Base-by-base conservation (phyloP, 768 basidiomycete species). In the Termitomyces sp. region DNA sequence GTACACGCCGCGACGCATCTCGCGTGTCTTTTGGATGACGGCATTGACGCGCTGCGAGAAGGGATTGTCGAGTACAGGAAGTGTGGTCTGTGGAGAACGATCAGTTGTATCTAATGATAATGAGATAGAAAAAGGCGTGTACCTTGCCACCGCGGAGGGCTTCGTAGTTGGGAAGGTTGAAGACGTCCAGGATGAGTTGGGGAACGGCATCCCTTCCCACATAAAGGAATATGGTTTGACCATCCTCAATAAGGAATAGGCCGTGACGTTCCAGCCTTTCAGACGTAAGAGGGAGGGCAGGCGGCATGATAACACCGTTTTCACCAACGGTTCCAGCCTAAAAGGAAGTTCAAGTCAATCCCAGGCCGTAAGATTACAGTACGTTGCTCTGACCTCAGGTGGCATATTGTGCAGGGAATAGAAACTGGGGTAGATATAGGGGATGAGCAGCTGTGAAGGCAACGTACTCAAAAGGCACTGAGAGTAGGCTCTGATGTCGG, bases 181-280 rank as follows among this genome's bases (percentile, higher is more conserved):
- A 98, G 18, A 98, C 95, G 66, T 99, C 97, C 79, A 87, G 79
- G 59, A 98, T 76, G 47, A 98, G 83, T 67, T 95, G 90, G 10
- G 95, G 92, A n/a, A 98, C 94, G 8, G 97, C 94, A 69, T 98
- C 96, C 31, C 94, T 86, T n/a, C 97, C 97, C 50, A 99, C 85
- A 89, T 93, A 98, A 48, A 98, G 79, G 85, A 99, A 98, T 67
- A 99, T 92, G 22, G 91, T 95, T 72, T 98, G 97, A 1, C 91
- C 92, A 70, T 98, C 96, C 71, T 98, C 97, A 63, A 99, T 97
- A 61, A 99, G 73, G 84, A 88, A 98, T 55, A 99, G 78, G 57
- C 97, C 97, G 65, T 98, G 94, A 50, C 95, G 80, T 72, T 98
- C 95, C 53, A 99, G 77, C 39, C 94, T 81, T 72, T 98, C 96